Conservation (phyloP, 2,329 filamentous ascomycete species). For the Madurella fahalii region DNA sequence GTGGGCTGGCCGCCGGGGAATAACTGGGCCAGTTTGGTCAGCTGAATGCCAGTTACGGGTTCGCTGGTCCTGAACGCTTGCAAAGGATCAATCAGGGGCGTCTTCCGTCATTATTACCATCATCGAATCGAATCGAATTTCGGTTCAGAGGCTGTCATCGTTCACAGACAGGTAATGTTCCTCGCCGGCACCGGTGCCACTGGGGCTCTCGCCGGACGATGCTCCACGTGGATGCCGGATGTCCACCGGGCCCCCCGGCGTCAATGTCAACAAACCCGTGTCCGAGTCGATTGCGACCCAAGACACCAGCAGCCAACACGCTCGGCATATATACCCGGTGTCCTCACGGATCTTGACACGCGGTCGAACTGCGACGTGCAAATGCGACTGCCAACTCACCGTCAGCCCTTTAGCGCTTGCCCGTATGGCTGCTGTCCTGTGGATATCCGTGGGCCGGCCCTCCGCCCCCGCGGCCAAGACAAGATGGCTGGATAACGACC, state of each 20-base stretch:
- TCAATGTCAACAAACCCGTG: not conserved
- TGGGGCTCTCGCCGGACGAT: too few relatives aligned
- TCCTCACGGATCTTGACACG: conserved; percentile 13
- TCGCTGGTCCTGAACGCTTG: not conserved
- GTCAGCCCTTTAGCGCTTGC: not conserved
- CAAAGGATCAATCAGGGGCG: too few relatives aligned
- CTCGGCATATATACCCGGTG: not conserved
- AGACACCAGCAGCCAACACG: conserved; percentile 1
- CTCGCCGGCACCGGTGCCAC: too few relatives aligned
- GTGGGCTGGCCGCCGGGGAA: not conserved
- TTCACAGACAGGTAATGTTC: too few relatives aligned
- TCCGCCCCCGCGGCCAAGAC: not conserved
- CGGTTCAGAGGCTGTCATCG: too few relatives aligned
- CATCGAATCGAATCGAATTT: too few relatives aligned
- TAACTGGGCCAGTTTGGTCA: not conserved
- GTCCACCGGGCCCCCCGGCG: conserved; percentile 1
- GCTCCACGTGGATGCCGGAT: conserved; percentile 15
- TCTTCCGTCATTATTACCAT: too few relatives aligned
- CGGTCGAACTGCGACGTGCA: not conserved
- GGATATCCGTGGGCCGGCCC: not conserved
- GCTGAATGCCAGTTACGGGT: not conserved
- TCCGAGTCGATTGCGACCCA: not conserved
- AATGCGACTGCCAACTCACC: conserved; percentile 12
- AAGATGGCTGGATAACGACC: not conserved
- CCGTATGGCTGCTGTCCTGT: not conserved